Evolutionary conservation across 805 yeast species (phyloP).

Genomic region (Cyberlindnera mycetangii): DNA sequence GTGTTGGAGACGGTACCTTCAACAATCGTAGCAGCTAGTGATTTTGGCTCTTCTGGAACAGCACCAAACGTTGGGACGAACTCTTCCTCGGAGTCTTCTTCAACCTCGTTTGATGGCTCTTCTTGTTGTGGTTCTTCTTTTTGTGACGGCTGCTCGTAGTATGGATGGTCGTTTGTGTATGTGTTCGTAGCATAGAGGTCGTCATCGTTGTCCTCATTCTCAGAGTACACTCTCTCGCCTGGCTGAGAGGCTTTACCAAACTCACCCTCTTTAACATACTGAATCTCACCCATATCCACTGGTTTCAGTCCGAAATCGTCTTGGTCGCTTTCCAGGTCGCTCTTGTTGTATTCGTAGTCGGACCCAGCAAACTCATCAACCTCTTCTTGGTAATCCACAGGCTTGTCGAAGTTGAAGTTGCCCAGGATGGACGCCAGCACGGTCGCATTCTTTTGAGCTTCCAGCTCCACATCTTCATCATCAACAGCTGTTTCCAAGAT

Average conservation of each 20-base stretch:
- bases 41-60: not conserved
- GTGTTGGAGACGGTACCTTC: slow-evolving; percentile 43
- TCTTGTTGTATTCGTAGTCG: slow-evolving; percentile 48
- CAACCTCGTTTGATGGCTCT: not conserved
- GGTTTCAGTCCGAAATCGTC: slow-evolving; percentile 28
- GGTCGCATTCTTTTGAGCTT: slow-evolving; percentile 41
- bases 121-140: not conserved
- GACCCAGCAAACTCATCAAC: slow-evolving; percentile 39
- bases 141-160: slow-evolving; percentile 11
- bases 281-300: slow-evolving; percentile 20
- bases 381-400: slow-evolving; percentile 39
- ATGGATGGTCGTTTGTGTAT: slow-evolving; percentile 1
- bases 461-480: slow-evolving; percentile 37
- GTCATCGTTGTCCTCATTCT: slow-evolving; percentile 18
- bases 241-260: slow-evolving; percentile 20
- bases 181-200: slow-evolving; percentile 8
- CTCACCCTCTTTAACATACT: slow-evolving; percentile 30
- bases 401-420: slow-evolving; percentile 51
- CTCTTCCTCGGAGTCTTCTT: slow-evolving; percentile 24
- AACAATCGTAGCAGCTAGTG: slow-evolving; percentile 11
- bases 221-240: slow-evolving; percentile 18
- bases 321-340: slow-evolving; percentile 31
- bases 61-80: slow-evolving; percentile 54
- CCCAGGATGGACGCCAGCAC: slow-evolving; percentile 47
- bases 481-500: slow-evolving; percentile 29